These are phyloP conservation scores for Aspergillus spinulosporus DNA, from an alignment of 2,329 filamentous ascomycete species.

Conservation along the genomic window DNA sequence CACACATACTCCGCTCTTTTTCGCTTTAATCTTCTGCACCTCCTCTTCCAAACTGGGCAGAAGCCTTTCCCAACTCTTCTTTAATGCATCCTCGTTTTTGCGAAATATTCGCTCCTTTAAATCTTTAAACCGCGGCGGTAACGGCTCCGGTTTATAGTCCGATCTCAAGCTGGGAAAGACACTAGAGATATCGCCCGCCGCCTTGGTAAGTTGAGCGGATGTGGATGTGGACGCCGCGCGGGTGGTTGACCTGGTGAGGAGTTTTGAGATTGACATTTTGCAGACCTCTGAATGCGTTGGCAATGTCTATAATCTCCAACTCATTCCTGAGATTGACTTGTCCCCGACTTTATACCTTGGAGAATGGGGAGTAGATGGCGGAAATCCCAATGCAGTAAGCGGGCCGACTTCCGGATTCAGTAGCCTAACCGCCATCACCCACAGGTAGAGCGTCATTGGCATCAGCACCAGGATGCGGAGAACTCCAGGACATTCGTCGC, in stretches of 20 bases:
- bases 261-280: conserved; percentile 32
- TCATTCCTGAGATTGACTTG: too few relatives aligned
- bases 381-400: conserved; percentile 14
- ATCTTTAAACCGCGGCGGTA: conserved; percentile 45
- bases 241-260: conserved; percentile 30
- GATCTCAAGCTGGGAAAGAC: conserved; percentile 50
- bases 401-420: too few relatives aligned
- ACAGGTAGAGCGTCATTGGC: not conserved
- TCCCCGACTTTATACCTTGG: conserved; percentile 20
- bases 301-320: not conserved
- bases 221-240: conserved; percentile 36
- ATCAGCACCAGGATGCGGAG: not conserved
- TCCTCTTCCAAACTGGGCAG: conserved; percentile 42
- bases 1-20: conserved; percentile 43
- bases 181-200: conserved; percentile 49
- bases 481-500: not conserved
- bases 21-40: conserved; percentile 41
- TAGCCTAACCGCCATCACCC: not conserved
- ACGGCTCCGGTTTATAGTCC: conserved; percentile 43
- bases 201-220: conserved; percentile 41
- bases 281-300: not conserved
- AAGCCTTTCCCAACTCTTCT: conserved; percentile 45
- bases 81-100: conserved; percentile 42
- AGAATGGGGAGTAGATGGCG: conserved; percentile 16
- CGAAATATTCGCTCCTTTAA: conserved; percentile 42